A percentile compares a stretch with the other conserved stretches of the same genome.
These are phyloP conservation scores for Kingdonia uniflora DNA, from an alignment of 164 flowering plant species.

Conservation along the genomic window DNA sequence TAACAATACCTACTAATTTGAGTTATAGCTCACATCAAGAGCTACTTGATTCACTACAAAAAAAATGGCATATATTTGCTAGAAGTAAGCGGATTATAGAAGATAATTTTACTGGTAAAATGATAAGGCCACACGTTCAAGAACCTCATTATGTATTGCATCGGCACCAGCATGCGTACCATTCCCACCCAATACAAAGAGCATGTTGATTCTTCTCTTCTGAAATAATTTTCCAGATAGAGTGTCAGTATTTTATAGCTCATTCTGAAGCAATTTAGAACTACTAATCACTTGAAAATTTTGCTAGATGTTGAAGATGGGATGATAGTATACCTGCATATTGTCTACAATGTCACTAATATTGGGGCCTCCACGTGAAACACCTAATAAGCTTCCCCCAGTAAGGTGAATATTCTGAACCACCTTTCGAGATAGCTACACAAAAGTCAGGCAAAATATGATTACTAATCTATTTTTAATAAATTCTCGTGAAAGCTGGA, in stretches of 20 bases:
- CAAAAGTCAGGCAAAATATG: constrained; percentile 2
- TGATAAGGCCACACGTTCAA: constrained; percentile 8
- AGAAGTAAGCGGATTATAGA: too few relatives aligned
- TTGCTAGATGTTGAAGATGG: background rate
- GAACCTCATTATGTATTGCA: constrained; percentile 14
- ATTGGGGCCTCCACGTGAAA: background rate
- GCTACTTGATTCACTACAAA: too few relatives aligned
- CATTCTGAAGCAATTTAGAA: background rate
- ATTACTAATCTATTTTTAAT: background rate
- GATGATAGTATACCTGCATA: background rate
- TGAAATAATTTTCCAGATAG: constrained; percentile 1
- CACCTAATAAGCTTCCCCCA: constrained; percentile 5
- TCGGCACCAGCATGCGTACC: constrained; percentile 2
- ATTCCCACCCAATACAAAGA: constrained; percentile 3
- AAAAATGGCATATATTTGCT: too few relatives aligned
- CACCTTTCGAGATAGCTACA: constrained; percentile 5
- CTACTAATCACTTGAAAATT: background rate
- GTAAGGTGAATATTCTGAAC: background rate
- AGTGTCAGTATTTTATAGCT: too few relatives aligned
- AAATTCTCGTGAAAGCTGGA: constrained; percentile 7
- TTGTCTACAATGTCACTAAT: background rate
- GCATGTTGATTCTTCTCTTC: background rate
- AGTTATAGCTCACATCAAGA: too few relatives aligned
- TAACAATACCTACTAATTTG: too few relatives aligned
- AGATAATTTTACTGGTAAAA: background rate